Evolutionary conservation across 495 filamentous ascomycete species (phyloP), one percentile per base, ranked within the genome.

Genomic region (Penicillium tannophilum): DNA sequence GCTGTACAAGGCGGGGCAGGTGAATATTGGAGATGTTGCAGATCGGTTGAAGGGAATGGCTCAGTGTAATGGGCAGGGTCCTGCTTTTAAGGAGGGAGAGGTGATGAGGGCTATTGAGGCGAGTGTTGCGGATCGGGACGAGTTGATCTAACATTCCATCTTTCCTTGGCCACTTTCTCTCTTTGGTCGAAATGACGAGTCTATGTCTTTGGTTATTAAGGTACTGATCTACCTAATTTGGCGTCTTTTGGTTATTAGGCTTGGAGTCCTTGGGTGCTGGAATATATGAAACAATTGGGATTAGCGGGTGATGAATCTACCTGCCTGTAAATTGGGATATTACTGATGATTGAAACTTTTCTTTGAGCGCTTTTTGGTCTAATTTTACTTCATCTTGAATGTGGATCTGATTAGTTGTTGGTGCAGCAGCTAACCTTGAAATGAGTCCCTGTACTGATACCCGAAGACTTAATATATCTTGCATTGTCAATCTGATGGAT

Each of bases 21-120:
- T 97, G 19, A 91, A 98, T 72, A 84, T 98, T 42, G 88, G 77
- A 42, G 81, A 87, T 65, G 88, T 98, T 41, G 87, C 84, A 61
- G 87, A 92, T 61, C 75, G 85, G 23, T 70, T 98, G 41, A 90
- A 91, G 77, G 79, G 78, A 2, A 74, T 82, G 65, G 90, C 90
- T n/a, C 86, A 88, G 71, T 97, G 93, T 66, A 88, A 97, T 78
- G 93, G 93, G 7, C 86, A 89, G 64, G 93, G 93, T 0, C 93
- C 93, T 5, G 92, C 92, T 17, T 97, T 96, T 70, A 87, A 88
- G 58, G 93, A 96, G 72, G 74, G 82, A 7, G 84, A 84, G 44
- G 85, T 97, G 17, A 71, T 85, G 42, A 74, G 80, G 62, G 91
- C 89, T 17, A 93, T 98, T 64, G 84, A 91, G 73, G 83, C 87